A percentile compares a stretch with the other conserved stretches of the same genome.
Conservation (phyloP, 495 filamentous ascomycete species). For the Trichoderma parareesei region DNA sequence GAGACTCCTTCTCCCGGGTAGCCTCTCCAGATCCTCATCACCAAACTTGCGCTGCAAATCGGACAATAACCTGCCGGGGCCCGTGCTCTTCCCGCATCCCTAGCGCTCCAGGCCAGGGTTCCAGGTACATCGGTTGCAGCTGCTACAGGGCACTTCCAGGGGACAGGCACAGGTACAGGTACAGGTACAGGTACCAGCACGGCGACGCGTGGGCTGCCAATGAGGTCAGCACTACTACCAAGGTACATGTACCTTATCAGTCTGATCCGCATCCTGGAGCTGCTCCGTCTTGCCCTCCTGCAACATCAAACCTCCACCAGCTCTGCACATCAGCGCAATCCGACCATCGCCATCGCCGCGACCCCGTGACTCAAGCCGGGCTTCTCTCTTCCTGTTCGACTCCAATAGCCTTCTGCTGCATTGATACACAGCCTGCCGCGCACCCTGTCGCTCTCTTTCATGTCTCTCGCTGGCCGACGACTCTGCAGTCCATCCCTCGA, state of each 20-base stretch:
- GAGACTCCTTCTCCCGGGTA: not conserved
- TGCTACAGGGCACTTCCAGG: no score
- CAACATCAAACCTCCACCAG: not conserved
- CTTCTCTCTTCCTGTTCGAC: not conserved
- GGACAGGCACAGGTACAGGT: no score
- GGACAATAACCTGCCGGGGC: conserved; percentile 4
- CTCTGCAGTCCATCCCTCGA: not conserved
- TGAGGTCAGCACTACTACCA: not conserved
- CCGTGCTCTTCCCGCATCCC: conserved; percentile 4
- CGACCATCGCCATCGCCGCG: not conserved
- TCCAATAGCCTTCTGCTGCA: not conserved
- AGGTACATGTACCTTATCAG: no score
- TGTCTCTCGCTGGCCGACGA: conserved; percentile 7
- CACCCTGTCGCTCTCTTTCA: not conserved
- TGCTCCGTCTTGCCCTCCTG: not conserved
- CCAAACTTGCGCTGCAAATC: not conserved
- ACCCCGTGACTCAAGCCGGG: not conserved
- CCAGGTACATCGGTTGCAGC: conserved; percentile 2
- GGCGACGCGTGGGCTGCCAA: not conserved
- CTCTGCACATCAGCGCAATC: not conserved
- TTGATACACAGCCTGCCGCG: not conserved
- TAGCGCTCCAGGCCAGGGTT: conserved; percentile 5
- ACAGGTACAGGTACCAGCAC: not conserved
- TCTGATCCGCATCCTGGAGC: no score
- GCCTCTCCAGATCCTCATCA: not conserved